Base-by-base conservation (phyloP, 345 rosid species). In the Nephelium lappaceum region DNA sequence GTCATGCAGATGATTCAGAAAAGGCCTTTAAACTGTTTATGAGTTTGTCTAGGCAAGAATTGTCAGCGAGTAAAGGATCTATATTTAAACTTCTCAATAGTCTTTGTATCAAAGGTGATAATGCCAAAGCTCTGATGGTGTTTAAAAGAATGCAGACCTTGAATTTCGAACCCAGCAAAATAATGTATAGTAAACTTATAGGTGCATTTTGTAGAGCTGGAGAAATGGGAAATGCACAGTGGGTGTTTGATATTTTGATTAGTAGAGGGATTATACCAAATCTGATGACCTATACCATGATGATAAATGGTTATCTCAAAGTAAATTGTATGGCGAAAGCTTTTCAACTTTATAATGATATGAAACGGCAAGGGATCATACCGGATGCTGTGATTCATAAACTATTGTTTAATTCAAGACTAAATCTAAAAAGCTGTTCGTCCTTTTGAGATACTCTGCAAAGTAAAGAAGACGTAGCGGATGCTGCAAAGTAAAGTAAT, bases 261-360 rank as follows among this genome's bases (percentile, higher is more conserved):
- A 43, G 38, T 38, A 82, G 79, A 43, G 91, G 92, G 69, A 57
- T 78, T 64, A 77, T 68, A 67, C 94, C 91, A 21, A 85, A 90
- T 84, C 61, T 90, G 42, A 64, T 84, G 80, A 85, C 87, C 15
- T 93, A 88, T 84, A 93, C 91, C 1, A 86, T 79, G 36, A 90
- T 95, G 97, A 91, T 91, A 71, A 74, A 82, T 74, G 84, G 91
- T n/a, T 95, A 90, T 78, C 90, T 91, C 73, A 89, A 79, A 78
- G 41, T 72, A 21, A 88, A 89, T 68, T 58, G 79, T 82, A 71
- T 88, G 75, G 77, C 18, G 64, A 85, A 87, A 79, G 93, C 89
- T 15, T 49, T 15, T 73, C 23, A 63, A 82, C 85, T 93, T 82
- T 87, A 90, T 43, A 57, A 45, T 58, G 84, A 83, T 71, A 91